A percentile compares a stretch with the other conserved stretches of the same genome.
These are phyloP conservation scores for Psidium guajava DNA, from an alignment of 345 rosid species.

Conservation along the genomic window DNA sequence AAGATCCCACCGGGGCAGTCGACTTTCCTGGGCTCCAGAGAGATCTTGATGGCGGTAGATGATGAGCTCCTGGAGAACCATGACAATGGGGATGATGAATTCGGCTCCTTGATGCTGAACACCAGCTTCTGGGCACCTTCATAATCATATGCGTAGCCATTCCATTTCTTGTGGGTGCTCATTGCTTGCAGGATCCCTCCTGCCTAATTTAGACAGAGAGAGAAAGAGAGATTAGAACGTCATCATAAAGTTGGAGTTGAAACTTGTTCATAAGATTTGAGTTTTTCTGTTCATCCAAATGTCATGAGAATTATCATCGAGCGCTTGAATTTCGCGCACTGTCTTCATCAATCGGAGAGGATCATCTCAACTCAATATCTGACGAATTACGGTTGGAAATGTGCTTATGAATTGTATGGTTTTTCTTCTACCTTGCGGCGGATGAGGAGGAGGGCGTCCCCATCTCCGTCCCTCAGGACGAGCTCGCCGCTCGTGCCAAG, in stretches of 20 bases:
- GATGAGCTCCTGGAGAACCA: constrained; percentile 18
- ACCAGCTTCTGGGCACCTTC: constrained; percentile 52
- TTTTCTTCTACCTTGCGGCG: constrained; percentile 45
- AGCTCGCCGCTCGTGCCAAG: constrained; percentile 55
- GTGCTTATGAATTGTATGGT: background rate
- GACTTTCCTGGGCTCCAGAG: constrained; percentile 10
- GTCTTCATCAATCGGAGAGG: background rate
- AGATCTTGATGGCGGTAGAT: constrained; percentile 23
- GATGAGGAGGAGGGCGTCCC: constrained; percentile 55
- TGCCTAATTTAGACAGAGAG: constrained; percentile 6
- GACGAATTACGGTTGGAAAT: background rate
- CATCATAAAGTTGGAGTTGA: background rate
- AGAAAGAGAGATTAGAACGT: background rate
- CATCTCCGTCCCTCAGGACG: constrained; percentile 37
- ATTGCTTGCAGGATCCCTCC: constrained; percentile 66
- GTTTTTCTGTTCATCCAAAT: background rate
- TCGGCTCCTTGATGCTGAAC: constrained; percentile 60
- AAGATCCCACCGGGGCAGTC: constrained; percentile 23
- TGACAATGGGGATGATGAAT: background rate
- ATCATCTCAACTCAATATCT: background rate
- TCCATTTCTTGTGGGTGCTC: constrained; percentile 62
- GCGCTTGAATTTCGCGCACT: background rate
- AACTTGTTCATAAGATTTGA: background rate
- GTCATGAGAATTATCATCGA: background rate
- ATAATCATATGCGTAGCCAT: constrained; percentile 47